phyloP scores from a whole-genome alignment of 140 eudicot genomes.

The Erigeron philadelphicus region DNA sequence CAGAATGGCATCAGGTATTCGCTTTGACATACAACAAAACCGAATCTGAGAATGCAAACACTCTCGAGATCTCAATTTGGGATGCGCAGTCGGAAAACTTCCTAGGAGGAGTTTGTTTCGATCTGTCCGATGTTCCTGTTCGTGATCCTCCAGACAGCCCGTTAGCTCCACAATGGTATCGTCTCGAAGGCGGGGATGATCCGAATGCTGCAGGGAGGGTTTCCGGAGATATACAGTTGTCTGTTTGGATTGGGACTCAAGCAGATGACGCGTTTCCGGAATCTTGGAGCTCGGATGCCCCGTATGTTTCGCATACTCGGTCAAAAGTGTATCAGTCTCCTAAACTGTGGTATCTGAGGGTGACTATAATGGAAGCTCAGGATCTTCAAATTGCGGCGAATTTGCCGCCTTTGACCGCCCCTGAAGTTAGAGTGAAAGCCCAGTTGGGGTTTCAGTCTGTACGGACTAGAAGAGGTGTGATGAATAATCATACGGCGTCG shows the following conservation, averaged over 20 bases:
- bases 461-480: slow-evolving; percentile 74
- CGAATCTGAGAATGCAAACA: slow-evolving; percentile 40
- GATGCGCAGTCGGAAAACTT: slow-evolving; percentile 69
- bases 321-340: slow-evolving; percentile 97
- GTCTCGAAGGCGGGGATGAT: slow-evolving; percentile 82
- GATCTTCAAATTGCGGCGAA: slow-evolving; percentile 78
- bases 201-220: slow-evolving; percentile 40
- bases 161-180: slow-evolving; percentile 98
- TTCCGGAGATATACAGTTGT: slow-evolving; percentile 75
- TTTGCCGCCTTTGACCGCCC: slow-evolving; percentile 83
- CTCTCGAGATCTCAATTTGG: slow-evolving; percentile 88
- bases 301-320: slow-evolving; percentile 65
- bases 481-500: slow-evolving; percentile 58
- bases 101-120: slow-evolving; percentile 95
- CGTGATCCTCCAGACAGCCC: slow-evolving; percentile 99
- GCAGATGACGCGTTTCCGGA: slow-evolving; percentile 97
- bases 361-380: slow-evolving; percentile 79
- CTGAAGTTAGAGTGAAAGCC: slow-evolving; percentile 78
- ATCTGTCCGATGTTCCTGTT: slow-evolving; percentile 89
- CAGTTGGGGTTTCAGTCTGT: slow-evolving; percentile 81
- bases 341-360: slow-evolving; percentile 84
- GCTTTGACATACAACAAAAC: slow-evolving; percentile 51
- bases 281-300: slow-evolving; percentile 85
- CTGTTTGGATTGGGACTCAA: slow-evolving; percentile 98
- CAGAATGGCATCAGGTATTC: slow-evolving; percentile 91